These are phyloP conservation scores for Ramichloridium luteum DNA, from an alignment of 2,329 filamentous ascomycete species.

Conservation along the genomic window DNA sequence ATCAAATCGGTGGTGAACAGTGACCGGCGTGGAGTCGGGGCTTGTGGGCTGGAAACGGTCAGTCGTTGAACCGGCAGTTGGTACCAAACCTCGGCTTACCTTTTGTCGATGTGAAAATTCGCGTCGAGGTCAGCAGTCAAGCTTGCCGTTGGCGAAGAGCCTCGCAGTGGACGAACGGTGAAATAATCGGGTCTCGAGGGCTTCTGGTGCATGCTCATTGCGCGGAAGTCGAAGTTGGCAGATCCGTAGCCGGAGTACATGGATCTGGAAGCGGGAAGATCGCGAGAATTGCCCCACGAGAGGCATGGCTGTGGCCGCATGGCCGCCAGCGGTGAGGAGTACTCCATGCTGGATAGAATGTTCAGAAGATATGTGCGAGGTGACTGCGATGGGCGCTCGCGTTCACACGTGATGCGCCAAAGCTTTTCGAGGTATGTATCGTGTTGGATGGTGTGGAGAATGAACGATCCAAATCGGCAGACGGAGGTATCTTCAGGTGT, in stretches of 20 bases:
- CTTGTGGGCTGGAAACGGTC: constrained; percentile 52
- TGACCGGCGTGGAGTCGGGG: constrained; percentile 71
- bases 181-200: constrained; percentile 67
- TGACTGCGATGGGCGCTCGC: too few species aligned
- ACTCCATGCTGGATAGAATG: constrained; percentile 55
- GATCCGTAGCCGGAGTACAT: constrained; percentile 46
- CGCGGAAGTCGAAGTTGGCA: constrained; percentile 63
- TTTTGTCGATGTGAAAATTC: constrained; percentile 92
- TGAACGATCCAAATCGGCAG: too few species aligned
- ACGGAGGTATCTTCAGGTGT: too few species aligned
- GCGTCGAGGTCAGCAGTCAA: constrained; percentile 89
- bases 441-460: too few species aligned
- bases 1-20: constrained; percentile 68
- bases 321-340: constrained; percentile 84
- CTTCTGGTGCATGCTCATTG: constrained; percentile 61
- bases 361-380: too few species aligned
- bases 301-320: constrained; percentile 64
- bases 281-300: constrained; percentile 49
- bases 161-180: constrained; percentile 58
- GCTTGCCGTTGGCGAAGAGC: constrained; percentile 82
- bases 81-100: too few species aligned
- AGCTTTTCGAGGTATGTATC: too few species aligned
- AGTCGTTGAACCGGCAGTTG: too few species aligned
- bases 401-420: too few species aligned
- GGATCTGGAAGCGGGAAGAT: constrained; percentile 41